Conservation (phyloP, 345 rosid genomes). For the Citrus medica region DNA sequence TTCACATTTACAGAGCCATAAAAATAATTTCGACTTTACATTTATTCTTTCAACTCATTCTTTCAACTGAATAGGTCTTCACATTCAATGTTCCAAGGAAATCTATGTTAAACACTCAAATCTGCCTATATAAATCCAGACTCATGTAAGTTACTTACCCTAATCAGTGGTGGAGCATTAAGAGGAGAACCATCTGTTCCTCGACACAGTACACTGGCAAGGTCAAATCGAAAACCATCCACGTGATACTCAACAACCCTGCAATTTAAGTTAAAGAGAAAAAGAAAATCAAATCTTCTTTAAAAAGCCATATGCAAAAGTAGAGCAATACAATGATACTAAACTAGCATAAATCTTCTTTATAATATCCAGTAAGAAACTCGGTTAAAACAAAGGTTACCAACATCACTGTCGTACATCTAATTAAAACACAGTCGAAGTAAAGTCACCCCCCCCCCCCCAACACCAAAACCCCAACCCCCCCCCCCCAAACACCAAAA, state of each 20-base stretch:
- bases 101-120: background rate
- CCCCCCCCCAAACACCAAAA: no score
- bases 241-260: constrained; percentile 87
- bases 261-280: constrained; percentile 15
- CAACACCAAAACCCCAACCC: no score
- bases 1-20: background rate
- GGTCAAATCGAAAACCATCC: constrained; percentile 97
- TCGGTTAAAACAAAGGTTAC: background rate
- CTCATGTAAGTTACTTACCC: constrained; percentile 42
- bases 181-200: constrained; percentile 90
- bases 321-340: background rate
- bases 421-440: background rate
- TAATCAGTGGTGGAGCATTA: constrained; percentile 70
- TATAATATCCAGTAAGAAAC: constrained; percentile 1
- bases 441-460: no score
- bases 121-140: background rate
- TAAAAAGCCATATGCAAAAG: background rate
- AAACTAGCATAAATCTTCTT: background rate
- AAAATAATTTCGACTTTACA: background rate
- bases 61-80: background rate
- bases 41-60: background rate
- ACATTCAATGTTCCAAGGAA: background rate
- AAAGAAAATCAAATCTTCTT: background rate
- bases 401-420: background rate
- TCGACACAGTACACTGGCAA: constrained; percentile 92